Conservation (phyloP, 805 yeast species). For the Candida golubevii region DNA sequence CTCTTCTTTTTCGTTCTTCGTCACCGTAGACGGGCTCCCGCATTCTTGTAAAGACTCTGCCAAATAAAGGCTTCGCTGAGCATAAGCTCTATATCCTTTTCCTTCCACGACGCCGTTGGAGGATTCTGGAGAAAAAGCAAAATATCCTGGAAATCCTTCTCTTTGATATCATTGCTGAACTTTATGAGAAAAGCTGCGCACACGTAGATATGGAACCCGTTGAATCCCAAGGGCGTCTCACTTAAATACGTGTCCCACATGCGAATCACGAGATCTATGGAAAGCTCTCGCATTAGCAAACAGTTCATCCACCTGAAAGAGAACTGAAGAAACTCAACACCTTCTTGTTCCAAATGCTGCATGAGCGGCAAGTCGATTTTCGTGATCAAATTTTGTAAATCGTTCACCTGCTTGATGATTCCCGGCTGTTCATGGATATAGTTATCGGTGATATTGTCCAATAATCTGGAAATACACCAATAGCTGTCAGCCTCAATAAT, state of each 20-base stretch:
- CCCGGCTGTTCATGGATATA: slow-evolving; percentile 99
- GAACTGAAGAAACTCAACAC: slow-evolving; percentile 92
- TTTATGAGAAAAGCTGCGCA: slow-evolving; percentile 94
- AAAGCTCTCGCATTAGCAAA: slow-evolving; percentile 87
- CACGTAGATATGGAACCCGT: slow-evolving; percentile 91
- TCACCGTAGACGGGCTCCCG: slow-evolving; percentile 73
- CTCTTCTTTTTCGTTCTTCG: not conserved
- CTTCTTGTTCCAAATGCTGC: slow-evolving; percentile 71
- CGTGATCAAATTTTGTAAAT: slow-evolving; percentile 68
- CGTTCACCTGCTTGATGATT: slow-evolving; percentile 83
- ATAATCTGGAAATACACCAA: slow-evolving; percentile 89
- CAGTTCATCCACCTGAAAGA: slow-evolving; percentile 99
- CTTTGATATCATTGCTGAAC: slow-evolving; percentile 73
- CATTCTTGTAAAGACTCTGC: slow-evolving; percentile 90
- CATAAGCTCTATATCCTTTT: slow-evolving; percentile 84
- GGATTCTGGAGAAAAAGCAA: slow-evolving; percentile 87
- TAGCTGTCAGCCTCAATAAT: slow-evolving; percentile 92
- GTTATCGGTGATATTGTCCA: slow-evolving; percentile 94
- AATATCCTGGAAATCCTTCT: slow-evolving; percentile 92
- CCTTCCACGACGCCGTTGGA: slow-evolving; percentile 83
- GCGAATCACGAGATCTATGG: slow-evolving; percentile 70
- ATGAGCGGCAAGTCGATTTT: slow-evolving; percentile 75
- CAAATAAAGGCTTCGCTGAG: slow-evolving; percentile 95
- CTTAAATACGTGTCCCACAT: slow-evolving; percentile 97
- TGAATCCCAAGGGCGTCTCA: slow-evolving; percentile 74